Conservation (phyloP, 2,329 filamentous ascomycete genomes). For the Hysterium pulicare region DNA sequence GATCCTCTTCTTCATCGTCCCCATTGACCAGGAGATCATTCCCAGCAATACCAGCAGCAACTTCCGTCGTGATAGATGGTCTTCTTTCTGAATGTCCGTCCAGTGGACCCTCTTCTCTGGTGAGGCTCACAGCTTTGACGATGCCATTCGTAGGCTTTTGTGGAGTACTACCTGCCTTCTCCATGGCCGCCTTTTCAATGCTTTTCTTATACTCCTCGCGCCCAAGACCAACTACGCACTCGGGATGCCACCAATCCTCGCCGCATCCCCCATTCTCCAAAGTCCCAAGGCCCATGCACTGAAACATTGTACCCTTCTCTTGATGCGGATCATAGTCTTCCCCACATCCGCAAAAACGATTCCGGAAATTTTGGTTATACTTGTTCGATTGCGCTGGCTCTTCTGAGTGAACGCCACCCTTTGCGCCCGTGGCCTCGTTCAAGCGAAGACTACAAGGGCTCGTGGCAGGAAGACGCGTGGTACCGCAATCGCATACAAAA, state of each 20-base stretch:
- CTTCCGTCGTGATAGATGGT: conserved; percentile 14
- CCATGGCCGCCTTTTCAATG: conserved; percentile 22
- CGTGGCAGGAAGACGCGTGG: conserved; percentile 67
- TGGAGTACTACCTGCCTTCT: conserved; percentile 7
- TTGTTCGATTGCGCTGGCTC: conserved; percentile 69
- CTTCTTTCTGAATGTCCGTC: conserved; percentile 10
- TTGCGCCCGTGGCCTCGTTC: conserved; percentile 68
- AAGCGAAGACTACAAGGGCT: conserved; percentile 74
- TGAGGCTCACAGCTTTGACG: conserved; percentile 13
- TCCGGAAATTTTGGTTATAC: conserved; percentile 95
- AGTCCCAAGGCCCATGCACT: conserved; percentile 82
- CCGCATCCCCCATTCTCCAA: conserved; percentile 83
- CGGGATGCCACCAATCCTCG: conserved; percentile 97
- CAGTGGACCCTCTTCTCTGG: conserved; percentile 10
- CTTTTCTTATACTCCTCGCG: conserved; percentile 65
- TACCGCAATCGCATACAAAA: conserved; percentile 96
- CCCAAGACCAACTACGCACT: conserved; percentile 79
- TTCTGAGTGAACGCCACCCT: conserved; percentile 75
- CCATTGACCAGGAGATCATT: conserved; percentile 45
- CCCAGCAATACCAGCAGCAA: conserved; percentile 19
- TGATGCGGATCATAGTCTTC: conserved; percentile 83
- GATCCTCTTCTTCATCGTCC: conserved; percentile 50
- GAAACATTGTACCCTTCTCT: conserved; percentile 97
- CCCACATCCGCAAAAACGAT: conserved; percentile 85
- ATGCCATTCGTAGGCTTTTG: conserved; percentile 12